Base-by-base conservation (phyloP, 108 stramenopile genomes). In the Conticribra guillardii region DNA sequence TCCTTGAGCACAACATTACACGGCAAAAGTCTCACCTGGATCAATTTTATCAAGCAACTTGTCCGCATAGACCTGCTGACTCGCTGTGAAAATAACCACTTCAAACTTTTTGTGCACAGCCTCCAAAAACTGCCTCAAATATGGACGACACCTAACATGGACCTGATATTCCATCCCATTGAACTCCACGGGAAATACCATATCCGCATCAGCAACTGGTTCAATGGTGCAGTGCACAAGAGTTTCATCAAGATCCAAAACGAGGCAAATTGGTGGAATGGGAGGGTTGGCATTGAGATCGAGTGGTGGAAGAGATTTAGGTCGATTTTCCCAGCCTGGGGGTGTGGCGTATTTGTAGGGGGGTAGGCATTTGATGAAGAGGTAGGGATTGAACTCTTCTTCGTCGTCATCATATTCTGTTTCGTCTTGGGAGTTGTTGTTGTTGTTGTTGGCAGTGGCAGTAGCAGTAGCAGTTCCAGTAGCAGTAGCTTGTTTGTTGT, bases 191-290 rank as follows among this genome's bases (percentile, higher is more conserved):
- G 95, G 93, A 58, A 99, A 96, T 24, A 88, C 67, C 67, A 94
- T 80, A 71, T 97, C 96, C 31, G 98, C 94, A 75, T 93, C 84
- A 7, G 67, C 44, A 30, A 93, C 76, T 2, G 95, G 90, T 77
- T 98, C 93, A 3, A 99, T 96, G 0, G 94, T 96, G 56, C 94
- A 96, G 73, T 99, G 99, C 9, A 98, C 97, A 18, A 99, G 78
- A 9, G 99, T 99, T 74, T 99, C 99, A 67, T 99, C 99, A 29
- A 99, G 79, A 79, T 99, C 99, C 28, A 99, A 80, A 18, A 98
- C 95, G 15, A 99, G 85, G 34, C 84, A 79, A 18, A 90, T 84
- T 0, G 57, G 72, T 47, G 51, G 69, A 15, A 37, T 33, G 19
- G 50, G 34, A 19, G 86, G 83, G 11, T 80, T 73, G 14, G 76